Evolutionary conservation across 345 rosid species (phyloP).

Genomic region (Linum tenue): DNA sequence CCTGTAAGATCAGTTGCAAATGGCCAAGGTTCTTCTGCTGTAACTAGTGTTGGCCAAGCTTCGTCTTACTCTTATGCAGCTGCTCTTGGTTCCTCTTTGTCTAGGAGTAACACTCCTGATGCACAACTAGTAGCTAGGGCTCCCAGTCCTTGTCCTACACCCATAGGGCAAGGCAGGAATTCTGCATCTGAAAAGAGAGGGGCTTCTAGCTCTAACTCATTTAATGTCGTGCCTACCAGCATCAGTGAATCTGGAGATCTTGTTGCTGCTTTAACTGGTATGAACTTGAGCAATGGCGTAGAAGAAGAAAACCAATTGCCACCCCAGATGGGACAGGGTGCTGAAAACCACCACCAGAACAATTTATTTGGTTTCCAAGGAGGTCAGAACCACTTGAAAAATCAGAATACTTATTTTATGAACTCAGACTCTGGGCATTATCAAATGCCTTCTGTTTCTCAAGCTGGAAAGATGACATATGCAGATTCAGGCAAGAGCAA

Average conservation of each 20-base stretch:
- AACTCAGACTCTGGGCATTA: conserved; percentile 34
- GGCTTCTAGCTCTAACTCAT: conserved; percentile 37
- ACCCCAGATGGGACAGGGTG: conserved; percentile 31
- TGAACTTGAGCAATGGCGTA: conserved; percentile 45
- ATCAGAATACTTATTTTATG: conserved; percentile 28
- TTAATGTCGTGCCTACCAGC: conserved; percentile 44
- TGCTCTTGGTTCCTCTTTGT: conserved; percentile 66
- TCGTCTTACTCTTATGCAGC: conserved; percentile 70
- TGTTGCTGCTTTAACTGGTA: conserved; percentile 52
- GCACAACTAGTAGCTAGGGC: conserved; percentile 63
- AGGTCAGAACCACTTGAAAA: conserved; percentile 30
- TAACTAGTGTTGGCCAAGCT: conserved; percentile 38
- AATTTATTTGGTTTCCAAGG: conserved; percentile 43
- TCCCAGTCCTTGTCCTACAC: conserved; percentile 82
- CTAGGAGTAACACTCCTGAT: conserved; percentile 85
- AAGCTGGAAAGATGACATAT: conserved; percentile 22
- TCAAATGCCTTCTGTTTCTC: conserved; percentile 22
- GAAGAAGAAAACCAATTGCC: conserved; percentile 33
- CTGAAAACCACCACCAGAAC: conserved; percentile 38
- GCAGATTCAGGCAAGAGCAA: conserved; percentile 30
- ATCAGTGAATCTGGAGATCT: conserved; percentile 50
- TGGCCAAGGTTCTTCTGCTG: conserved; percentile 40
- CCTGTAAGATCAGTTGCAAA: conserved; percentile 26
- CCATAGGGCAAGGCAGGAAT: conserved; percentile 71
- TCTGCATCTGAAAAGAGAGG: conserved; percentile 52